Percentiles rank a stretch among this genome's conserved stretches.
Conservation (phyloP, 1,284 basidiomycete species). For the Pseudozyma hubeiensis region DNA sequence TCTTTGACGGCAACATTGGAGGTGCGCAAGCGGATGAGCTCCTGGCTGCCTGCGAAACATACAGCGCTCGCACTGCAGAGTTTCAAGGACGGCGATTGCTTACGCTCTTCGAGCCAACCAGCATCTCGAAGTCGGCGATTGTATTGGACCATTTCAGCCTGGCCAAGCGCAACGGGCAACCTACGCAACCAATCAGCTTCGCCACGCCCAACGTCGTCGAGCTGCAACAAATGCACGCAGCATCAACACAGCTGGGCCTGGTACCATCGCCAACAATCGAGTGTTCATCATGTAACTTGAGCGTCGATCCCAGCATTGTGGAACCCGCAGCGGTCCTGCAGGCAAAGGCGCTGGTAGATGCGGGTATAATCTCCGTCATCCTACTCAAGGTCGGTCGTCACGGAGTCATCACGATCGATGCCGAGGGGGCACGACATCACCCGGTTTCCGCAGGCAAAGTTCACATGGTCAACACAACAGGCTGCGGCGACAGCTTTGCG, state of each 20-base stretch:
- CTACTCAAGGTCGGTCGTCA: constrained; percentile 49
- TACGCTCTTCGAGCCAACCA: constrained; percentile 47
- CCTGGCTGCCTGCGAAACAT: constrained; percentile 28
- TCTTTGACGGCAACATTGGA: constrained; percentile 48
- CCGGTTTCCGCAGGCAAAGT: constrained; percentile 32
- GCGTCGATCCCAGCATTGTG: neutral
- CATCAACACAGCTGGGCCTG: constrained; percentile 13
- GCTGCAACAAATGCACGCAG: constrained; percentile 27
- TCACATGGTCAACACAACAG: constrained; percentile 56
- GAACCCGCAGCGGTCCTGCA: constrained; percentile 4
- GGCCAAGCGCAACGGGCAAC: neutral
- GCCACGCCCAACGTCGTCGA: constrained; percentile 51
- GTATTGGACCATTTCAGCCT: constrained; percentile 15
- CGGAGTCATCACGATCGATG: constrained; percentile 39
- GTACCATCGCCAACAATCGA: neutral
- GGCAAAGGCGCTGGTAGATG: neutral
- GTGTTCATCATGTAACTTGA: neutral
- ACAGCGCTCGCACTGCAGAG: constrained; percentile 66
- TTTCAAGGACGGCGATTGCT: neutral
- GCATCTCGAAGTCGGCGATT: constrained; percentile 32
- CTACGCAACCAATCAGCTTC: constrained; percentile 24
- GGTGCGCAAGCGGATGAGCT: constrained; percentile 51
- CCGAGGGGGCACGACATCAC: constrained; percentile 18
- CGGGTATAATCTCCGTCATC: constrained; percentile 26
- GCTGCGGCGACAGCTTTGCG: constrained; percentile 66